Evolutionary conservation across 345 rosid genomes (phyloP).

Genomic region (Stellera chamaejasme): DNA sequence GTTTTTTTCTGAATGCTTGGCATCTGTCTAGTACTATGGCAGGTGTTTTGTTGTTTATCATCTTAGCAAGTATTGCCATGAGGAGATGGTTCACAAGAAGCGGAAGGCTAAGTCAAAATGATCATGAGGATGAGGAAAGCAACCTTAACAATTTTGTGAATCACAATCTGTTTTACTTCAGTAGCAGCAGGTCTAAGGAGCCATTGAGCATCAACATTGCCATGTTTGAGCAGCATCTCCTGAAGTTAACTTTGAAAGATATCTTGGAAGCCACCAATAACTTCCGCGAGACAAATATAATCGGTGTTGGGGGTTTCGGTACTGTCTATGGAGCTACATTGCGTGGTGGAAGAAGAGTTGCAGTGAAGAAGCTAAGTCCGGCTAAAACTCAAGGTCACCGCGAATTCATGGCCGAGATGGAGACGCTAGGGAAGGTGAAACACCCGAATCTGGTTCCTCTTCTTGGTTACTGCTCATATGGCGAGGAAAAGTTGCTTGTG

Average conservation of each 20-base stretch:
- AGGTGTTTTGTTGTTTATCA: slow-evolving; percentile 31
- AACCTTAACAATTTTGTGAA: slow-evolving; percentile 42
- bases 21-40: slow-evolving; percentile 35
- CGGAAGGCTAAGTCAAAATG: slow-evolving; percentile 19
- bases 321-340: slow-evolving; percentile 78
- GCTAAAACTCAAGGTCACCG: slow-evolving; percentile 81
- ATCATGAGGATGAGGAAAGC: slow-evolving; percentile 44
- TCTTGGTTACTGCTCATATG: slow-evolving; percentile 75
- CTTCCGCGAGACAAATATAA: slow-evolving; percentile 76
- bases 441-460: slow-evolving; percentile 79
- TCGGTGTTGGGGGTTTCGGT: slow-evolving; percentile 94
- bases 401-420: slow-evolving; percentile 93
- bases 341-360: slow-evolving; percentile 54
- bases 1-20: slow-evolving; percentile 37
- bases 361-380: slow-evolving; percentile 84
- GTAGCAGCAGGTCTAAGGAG: slow-evolving; percentile 71
- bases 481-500: slow-evolving; percentile 85
- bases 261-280: slow-evolving; percentile 72
- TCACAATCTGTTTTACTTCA: slow-evolving; percentile 48
- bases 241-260: slow-evolving; percentile 59
- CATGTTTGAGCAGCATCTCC: slow-evolving; percentile 78
- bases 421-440: slow-evolving; percentile 91
- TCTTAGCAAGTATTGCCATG: slow-evolving; percentile 25
- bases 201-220: slow-evolving; percentile 86
- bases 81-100: slow-evolving; percentile 36